Evolutionary conservation across 2,329 filamentous ascomycete genomes (phyloP).

Genomic region (Xylariaceae sp.): DNA sequence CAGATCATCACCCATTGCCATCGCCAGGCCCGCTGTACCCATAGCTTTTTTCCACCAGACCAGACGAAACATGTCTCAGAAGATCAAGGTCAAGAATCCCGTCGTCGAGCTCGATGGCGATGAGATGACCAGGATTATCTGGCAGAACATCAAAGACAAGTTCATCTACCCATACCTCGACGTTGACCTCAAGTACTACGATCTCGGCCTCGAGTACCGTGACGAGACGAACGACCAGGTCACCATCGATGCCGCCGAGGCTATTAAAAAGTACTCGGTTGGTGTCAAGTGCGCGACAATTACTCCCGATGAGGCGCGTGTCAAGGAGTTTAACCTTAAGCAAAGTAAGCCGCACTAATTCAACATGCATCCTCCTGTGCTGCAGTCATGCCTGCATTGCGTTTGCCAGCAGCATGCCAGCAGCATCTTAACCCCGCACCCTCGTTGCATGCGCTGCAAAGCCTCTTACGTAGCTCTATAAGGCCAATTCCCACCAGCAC

Average conservation of each 20-base stretch:
- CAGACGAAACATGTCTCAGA: slow-evolving; percentile 67
- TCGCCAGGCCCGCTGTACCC: slow-evolving; percentile 37
- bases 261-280: slow-evolving; percentile 98
- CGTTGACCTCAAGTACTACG: slow-evolving; percentile 98
- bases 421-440: slow-evolving; percentile 18
- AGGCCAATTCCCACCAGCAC: not conserved
- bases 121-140: slow-evolving; percentile 99
- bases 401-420: slow-evolving; percentile 11
- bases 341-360: slow-evolving; percentile 69
- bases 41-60: slow-evolving; percentile 45
- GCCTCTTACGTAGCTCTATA: slow-evolving; percentile 3
- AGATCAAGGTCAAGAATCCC: slow-evolving; percentile 99
- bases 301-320: slow-evolving; percentile 94
- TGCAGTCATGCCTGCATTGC: slow-evolving; percentile 35
- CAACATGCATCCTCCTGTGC: not conserved
- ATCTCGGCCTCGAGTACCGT: slow-evolving; percentile 86
- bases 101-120: slow-evolving; percentile 96
- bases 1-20: slow-evolving; percentile 35
- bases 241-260: slow-evolving; percentile 92
- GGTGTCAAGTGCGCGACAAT: slow-evolving; percentile 99
- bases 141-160: slow-evolving; percentile 99
- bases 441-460: slow-evolving; percentile 18
- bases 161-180: slow-evolving; percentile 97
- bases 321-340: slow-evolving; percentile 98
- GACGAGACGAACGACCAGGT: slow-evolving; percentile 97